Conservation (phyloP, 805 yeast genomes). For the Candida chilensis region DNA sequence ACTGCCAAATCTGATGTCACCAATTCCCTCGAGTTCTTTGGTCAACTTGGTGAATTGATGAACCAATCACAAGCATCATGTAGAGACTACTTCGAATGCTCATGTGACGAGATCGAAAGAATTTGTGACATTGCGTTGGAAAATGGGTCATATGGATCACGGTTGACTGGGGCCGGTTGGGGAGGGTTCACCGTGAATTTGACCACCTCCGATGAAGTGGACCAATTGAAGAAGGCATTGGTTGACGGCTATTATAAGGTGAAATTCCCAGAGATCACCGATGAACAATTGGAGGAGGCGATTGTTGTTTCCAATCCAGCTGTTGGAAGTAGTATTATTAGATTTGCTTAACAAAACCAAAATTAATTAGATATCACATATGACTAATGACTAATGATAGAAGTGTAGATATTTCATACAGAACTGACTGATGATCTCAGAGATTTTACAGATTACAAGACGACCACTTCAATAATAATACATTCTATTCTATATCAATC, state of each 20-base stretch:
- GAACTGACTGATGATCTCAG: too few species aligned
- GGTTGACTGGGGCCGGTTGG: slow-evolving; percentile 78
- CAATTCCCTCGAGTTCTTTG: slow-evolving; percentile 25
- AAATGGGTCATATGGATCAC: slow-evolving; percentile 55
- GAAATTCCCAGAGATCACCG: slow-evolving; percentile 37
- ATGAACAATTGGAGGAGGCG: slow-evolving; percentile 36
- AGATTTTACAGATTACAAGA: too few species aligned
- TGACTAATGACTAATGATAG: too few species aligned
- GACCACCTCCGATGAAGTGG: slow-evolving; percentile 32
- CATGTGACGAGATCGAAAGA: slow-evolving; percentile 44
- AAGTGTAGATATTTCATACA: too few species aligned
- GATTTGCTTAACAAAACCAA: too few species aligned
- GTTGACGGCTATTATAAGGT: slow-evolving; percentile 39
- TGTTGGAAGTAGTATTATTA: slow-evolving; percentile 41
- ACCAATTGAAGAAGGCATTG: slow-evolving; percentile 29
- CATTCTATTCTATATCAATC: too few species aligned
- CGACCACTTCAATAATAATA: too few species aligned
- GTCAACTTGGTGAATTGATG: slow-evolving; percentile 44
- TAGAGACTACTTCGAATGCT: slow-evolving; percentile 38
- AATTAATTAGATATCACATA: too few species aligned
- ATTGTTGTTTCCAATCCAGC: slow-evolving; percentile 49
- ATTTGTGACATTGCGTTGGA: slow-evolving; percentile 43
- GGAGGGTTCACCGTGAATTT: slow-evolving; percentile 70
- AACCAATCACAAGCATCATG: slow-evolving; percentile 51
- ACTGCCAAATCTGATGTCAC: slow-evolving; percentile 9